Evolutionary conservation across 148 eudicot species (phyloP).

Genomic region (Rhododendron henanense): DNA sequence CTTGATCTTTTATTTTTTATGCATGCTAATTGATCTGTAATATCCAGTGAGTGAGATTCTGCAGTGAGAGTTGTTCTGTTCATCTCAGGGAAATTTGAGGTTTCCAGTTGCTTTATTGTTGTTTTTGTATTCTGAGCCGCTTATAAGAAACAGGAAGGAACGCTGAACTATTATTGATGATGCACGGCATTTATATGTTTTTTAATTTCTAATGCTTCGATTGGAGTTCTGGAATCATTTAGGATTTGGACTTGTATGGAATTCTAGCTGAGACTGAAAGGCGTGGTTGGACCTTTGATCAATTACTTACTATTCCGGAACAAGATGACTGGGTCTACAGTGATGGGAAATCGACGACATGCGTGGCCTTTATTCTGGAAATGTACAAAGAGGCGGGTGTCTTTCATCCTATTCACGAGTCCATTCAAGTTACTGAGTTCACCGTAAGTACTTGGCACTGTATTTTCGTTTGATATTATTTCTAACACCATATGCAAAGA

Average conservation of each 20-base stretch:
- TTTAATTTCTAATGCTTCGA: neutral
- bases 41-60: neutral
- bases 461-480: neutral
- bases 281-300: slow-evolving; percentile 76
- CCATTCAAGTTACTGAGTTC: slow-evolving; percentile 97
- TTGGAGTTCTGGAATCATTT: neutral
- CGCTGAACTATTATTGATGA: neutral
- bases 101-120: neutral
- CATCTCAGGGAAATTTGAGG: neutral
- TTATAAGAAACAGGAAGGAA: neutral
- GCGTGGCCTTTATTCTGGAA: slow-evolving; percentile 89
- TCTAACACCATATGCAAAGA: neutral
- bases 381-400: slow-evolving; percentile 98
- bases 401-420: slow-evolving; percentile 60
- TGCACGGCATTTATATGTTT: neutral
- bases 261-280: slow-evolving; percentile 77
- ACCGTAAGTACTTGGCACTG: slow-evolving; percentile 49
- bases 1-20: neutral
- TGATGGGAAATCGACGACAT: slow-evolving; percentile 95
- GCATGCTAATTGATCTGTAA: neutral
- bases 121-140: neutral
- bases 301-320: slow-evolving; percentile 85
- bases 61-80: neutral
- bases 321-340: slow-evolving; percentile 97
- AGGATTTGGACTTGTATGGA: slow-evolving; percentile 82